Percentiles rank a stretch among this genome's conserved stretches.
These are phyloP conservation scores for Nemania sp. DNA, from an alignment of 2,329 filamentous ascomycete species.

Conservation along the genomic window DNA sequence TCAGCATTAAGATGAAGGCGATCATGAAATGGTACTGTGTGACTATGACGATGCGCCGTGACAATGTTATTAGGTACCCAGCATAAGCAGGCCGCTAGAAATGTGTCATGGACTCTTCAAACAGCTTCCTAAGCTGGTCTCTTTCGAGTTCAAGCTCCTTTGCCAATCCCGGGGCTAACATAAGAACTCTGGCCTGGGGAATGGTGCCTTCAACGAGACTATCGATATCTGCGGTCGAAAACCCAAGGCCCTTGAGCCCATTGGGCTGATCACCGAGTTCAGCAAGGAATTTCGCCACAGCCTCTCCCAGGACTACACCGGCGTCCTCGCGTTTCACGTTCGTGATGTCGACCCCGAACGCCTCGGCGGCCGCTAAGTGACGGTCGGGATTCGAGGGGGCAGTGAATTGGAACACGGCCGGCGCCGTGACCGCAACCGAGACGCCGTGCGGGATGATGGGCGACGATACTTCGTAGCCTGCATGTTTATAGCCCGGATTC, in stretches of 20 bases:
- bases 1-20: too few species aligned
- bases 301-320: conserved; percentile 84
- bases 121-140: conserved; percentile 70
- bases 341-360: conserved; percentile 85
- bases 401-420: conserved; percentile 93
- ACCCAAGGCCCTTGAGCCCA: conserved; percentile 83
- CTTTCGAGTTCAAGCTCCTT: conserved; percentile 70
- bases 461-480: conserved; percentile 75
- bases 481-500: conserved; percentile 87
- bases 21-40: too few species aligned
- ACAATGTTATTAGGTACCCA: neutral
- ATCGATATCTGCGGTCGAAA: conserved; percentile 74
- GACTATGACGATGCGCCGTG: neutral
- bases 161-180: conserved; percentile 82
- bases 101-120: conserved; percentile 61
- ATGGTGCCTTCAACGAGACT: conserved; percentile 90
- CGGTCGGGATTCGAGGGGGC: conserved; percentile 88
- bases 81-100: conserved; percentile 25
- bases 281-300: conserved; percentile 77
- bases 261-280: conserved; percentile 87
- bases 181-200: conserved; percentile 86
- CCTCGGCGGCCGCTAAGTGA: conserved; percentile 85
- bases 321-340: conserved; percentile 88
- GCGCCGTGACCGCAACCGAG: conserved; percentile 89
- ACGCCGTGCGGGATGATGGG: conserved; percentile 96